Evolutionary conservation across 2,329 filamentous ascomycete genomes (phyloP).

Genomic region (Cladophialophora yegresii): DNA sequence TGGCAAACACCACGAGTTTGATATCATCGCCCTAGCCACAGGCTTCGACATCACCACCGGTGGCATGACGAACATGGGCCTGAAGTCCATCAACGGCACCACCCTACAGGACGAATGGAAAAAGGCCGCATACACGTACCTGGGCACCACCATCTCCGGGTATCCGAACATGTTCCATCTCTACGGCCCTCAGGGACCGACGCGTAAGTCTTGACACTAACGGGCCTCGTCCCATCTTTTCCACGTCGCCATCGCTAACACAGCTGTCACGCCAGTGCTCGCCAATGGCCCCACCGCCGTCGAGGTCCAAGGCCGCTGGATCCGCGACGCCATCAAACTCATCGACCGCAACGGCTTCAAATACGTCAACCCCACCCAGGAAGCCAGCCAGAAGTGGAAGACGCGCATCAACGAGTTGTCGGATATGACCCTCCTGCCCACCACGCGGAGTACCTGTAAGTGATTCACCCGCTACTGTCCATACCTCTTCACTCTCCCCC

Average conservation of each 20-base stretch:
- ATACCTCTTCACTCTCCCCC: conserved; percentile 44
- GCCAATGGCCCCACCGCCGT: conserved; percentile 59
- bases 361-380: conserved; percentile 54
- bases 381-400: conserved; percentile 56
- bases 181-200: conserved; percentile 58
- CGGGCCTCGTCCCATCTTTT: background rate
- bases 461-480: conserved; percentile 48
- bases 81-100: conserved; percentile 45
- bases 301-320: conserved; percentile 61
- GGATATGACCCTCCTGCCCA: conserved; percentile 51
- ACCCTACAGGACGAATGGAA: conserved; percentile 43
- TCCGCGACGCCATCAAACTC: conserved; percentile 53
- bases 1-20: conserved; percentile 45
- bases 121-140: conserved; percentile 43
- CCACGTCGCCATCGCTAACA: background rate
- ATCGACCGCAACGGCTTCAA: conserved; percentile 53
- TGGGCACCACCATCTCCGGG: conserved; percentile 47
- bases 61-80: conserved; percentile 46
- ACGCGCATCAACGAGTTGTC: conserved; percentile 50
- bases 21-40: conserved; percentile 48
- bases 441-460: conserved; percentile 39
- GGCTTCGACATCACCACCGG: conserved; percentile 51
- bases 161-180: conserved; percentile 57
- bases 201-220: conserved; percentile 36
- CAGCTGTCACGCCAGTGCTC: conserved; percentile 41